These are phyloP conservation scores for Rhododendron kiyosumense DNA, from an alignment of 148 eudicot species.

Conservation along the genomic window DNA sequence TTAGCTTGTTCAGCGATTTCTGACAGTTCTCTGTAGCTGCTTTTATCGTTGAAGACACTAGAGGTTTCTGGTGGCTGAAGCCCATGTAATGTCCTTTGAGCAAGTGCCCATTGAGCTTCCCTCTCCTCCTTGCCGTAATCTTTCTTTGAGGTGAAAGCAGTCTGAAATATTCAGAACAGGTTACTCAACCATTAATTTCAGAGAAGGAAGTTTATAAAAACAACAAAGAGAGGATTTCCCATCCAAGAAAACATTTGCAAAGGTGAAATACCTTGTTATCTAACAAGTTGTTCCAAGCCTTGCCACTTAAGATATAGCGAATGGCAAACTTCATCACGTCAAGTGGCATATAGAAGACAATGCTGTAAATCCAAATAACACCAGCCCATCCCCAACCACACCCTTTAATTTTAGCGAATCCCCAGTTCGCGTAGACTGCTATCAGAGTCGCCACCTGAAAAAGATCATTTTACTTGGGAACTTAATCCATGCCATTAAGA, in stretches of 20 bases:
- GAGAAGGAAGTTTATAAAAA: not conserved
- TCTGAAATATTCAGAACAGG: conserved; percentile 30
- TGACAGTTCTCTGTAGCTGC: conserved; percentile 70
- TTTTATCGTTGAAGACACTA: conserved; percentile 63
- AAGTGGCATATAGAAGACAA: conserved; percentile 78
- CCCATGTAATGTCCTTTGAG: conserved; percentile 87
- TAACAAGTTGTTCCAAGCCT: conserved; percentile 84
- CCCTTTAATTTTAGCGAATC: conserved; percentile 76
- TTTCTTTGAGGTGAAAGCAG: conserved; percentile 86
- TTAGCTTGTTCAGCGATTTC: conserved; percentile 96
- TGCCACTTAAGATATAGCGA: conserved; percentile 85
- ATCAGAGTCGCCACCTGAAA: conserved; percentile 84
- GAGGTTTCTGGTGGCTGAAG: conserved; percentile 71
- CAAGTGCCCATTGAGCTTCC: conserved; percentile 94
- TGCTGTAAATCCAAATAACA: conserved; percentile 80
- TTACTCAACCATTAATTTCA: not conserved
- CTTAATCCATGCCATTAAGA: not conserved
- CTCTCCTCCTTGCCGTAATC: conserved; percentile 92
- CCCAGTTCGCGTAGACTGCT: conserved; percentile 88
- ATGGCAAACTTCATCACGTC: conserved; percentile 74
- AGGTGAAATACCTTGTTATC: conserved; percentile 66
- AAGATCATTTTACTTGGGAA: not conserved
- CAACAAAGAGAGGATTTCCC: not conserved
- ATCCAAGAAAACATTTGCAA: not conserved
- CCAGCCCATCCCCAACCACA: conserved; percentile 99